Conservation (phyloP, 208 protist genomes). For the Wallacemonas collosoma region DNA sequence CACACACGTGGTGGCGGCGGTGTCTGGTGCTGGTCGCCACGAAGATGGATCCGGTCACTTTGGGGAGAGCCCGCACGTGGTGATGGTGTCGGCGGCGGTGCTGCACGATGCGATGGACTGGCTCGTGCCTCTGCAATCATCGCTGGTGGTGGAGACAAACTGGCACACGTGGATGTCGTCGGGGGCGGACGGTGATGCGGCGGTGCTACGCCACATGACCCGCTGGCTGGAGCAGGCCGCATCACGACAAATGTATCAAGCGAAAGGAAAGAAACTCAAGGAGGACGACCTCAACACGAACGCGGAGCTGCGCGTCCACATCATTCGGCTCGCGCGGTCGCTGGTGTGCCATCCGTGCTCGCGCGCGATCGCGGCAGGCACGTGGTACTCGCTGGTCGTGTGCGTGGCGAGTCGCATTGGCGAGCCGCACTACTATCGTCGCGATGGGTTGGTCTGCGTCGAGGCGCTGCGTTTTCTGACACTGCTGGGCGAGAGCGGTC, state of each 20-base stretch:
- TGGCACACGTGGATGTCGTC: constrained; percentile 15
- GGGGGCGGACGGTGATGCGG: background rate
- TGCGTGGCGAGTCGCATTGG: constrained; percentile 22
- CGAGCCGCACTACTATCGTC: constrained; percentile 16
- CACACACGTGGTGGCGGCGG: background rate
- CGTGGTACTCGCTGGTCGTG: constrained; percentile 29
- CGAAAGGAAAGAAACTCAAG: constrained; percentile 13
- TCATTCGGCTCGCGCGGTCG: constrained; percentile 26
- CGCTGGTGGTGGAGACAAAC: constrained; percentile 18
- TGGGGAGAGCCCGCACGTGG: constrained; percentile 15
- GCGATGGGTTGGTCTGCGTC: constrained; percentile 20
- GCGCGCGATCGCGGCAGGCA: constrained; percentile 21
- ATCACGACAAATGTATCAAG: constrained; percentile 10
- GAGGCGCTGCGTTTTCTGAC: constrained; percentile 29
- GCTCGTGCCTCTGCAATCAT: constrained; percentile 14
- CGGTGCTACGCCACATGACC: constrained; percentile 22
- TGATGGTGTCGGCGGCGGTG: constrained; percentile 11
- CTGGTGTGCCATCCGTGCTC: constrained; percentile 33
- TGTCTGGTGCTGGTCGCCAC: background rate
- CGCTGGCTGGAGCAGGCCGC: constrained; percentile 23
- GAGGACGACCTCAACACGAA: constrained; percentile 18
- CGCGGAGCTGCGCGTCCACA: constrained; percentile 17
- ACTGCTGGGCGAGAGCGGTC: constrained; percentile 23
- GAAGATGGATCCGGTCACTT: background rate
- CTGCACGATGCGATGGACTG: constrained; percentile 11